Conservation (phyloP, 495 filamentous ascomycete genomes). For the Aspergillus leporis region DNA sequence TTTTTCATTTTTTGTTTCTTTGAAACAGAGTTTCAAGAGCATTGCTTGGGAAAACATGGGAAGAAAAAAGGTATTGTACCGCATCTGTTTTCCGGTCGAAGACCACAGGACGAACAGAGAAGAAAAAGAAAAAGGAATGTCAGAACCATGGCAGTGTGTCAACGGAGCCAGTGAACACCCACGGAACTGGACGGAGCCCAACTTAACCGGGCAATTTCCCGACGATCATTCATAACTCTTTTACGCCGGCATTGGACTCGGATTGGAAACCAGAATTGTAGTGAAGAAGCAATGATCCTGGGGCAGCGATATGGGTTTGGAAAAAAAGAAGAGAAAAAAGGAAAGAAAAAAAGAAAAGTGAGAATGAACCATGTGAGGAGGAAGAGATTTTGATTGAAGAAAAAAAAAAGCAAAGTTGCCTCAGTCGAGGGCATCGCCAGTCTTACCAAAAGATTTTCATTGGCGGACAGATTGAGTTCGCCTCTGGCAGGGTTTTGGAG, state of each 20-base stretch:
- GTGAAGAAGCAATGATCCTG: neutral
- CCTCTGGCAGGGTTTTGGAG: neutral
- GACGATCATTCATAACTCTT: conserved; percentile 6
- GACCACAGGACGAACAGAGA: neutral
- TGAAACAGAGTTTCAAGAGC: neutral
- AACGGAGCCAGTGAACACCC: conserved; percentile 2
- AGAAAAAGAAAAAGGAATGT: neutral
- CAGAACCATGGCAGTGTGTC: neutral
- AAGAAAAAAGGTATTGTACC: neutral
- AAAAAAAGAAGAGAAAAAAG: too few relatives aligned
- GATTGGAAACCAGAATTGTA: neutral
- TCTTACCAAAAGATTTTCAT: conserved; percentile 1
- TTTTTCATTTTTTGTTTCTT: neutral
- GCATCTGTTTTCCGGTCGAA: neutral
- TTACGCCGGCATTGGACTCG: neutral
- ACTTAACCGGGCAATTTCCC: conserved; percentile 3
- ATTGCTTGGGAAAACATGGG: neutral
- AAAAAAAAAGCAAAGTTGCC: conserved; percentile 4
- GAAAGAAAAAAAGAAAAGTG: too few relatives aligned
- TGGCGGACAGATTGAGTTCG: neutral
- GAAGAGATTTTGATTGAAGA: neutral
- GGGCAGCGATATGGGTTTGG: too few relatives aligned
- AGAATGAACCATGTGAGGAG: too few relatives aligned
- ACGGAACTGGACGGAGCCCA: conserved; percentile 10
- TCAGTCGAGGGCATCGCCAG: too few relatives aligned